A percentile compares a stretch with the other conserved stretches of the same genome.
Conservation (phyloP, 208 protist genomes). For the Endotrypanum monterogeii region DNA sequence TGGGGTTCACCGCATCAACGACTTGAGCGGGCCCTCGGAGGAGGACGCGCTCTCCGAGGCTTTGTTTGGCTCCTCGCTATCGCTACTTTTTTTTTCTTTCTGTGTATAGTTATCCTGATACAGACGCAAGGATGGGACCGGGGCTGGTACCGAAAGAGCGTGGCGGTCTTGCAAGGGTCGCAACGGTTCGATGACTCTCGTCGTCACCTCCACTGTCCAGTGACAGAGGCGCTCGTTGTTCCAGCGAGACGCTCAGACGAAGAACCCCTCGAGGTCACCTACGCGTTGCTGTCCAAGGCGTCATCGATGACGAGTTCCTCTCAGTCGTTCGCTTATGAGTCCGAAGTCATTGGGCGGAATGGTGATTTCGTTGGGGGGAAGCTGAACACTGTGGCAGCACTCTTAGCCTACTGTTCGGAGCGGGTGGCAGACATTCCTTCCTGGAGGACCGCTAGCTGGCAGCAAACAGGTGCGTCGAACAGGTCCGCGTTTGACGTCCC, state of each 20-base stretch:
- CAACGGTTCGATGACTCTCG: conserved; percentile 1
- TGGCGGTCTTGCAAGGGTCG: background rate
- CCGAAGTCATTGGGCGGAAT: background rate
- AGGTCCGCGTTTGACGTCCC: conserved; percentile 6
- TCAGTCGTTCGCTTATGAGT: background rate
- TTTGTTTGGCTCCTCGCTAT: background rate
- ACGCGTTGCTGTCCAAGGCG: background rate
- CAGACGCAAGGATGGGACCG: background rate
- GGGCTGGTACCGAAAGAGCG: background rate
- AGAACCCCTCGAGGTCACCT: conserved; percentile 1
- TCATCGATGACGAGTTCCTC: background rate
- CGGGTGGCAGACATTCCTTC: conserved; percentile 13
- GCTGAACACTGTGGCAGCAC: conserved; percentile 4
- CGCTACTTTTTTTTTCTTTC: background rate
- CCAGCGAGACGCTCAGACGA: background rate
- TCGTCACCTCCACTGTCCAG: background rate
- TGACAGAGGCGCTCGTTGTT: conserved; percentile 1
- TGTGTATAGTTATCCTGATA: background rate
- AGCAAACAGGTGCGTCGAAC: background rate
- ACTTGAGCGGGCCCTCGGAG: background rate
- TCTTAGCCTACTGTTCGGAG: conserved; percentile 19
- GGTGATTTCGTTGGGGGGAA: background rate
- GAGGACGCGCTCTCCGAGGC: background rate
- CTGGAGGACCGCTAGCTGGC: conserved; percentile 7
- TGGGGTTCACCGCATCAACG: background rate